These are phyloP conservation scores for Diacronema lutheri DNA, from an alignment of 78 protist genomes.

Conservation along the genomic window DNA sequence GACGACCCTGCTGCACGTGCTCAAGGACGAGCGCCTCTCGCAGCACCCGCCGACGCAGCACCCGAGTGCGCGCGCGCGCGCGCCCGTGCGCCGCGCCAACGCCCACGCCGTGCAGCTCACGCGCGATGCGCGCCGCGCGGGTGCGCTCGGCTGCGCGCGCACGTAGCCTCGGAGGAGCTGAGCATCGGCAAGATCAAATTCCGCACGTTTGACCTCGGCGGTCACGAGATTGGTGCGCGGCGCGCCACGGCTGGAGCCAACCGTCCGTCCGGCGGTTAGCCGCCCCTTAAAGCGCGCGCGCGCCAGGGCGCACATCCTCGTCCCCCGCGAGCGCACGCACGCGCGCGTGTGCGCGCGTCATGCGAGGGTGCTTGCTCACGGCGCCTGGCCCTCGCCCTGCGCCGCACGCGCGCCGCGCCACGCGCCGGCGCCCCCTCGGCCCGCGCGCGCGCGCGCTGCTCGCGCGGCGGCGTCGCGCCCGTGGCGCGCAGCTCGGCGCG, in stretches of 20 bases:
- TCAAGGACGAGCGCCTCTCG: conserved; percentile 84
- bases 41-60: conserved; percentile 86
- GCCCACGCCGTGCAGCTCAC: background rate
- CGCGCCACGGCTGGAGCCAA: no score
- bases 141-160: background rate
- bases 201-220: conserved; percentile 94
- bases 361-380: no score
- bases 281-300: no score
- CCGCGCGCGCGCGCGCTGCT: background rate
- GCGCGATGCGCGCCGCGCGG: background rate
- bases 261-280: no score
- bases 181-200: conserved; percentile 87
- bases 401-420: background rate
- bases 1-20: conserved; percentile 96
- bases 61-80: conserved; percentile 71
- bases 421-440: no score
- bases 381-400: no score
- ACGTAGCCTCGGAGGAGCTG: conserved; percentile 87
- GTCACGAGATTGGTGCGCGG: conserved; percentile 82
- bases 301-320: no score
- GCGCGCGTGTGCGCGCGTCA: no score
- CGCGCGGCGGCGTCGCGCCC: no score
- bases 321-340: no score
- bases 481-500: conserved; percentile 36
- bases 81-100: background rate